Evolutionary conservation across 192 early-diverging fungal species (phyloP), one percentile per base, ranked within the genome.

Genomic region (Thoreauomyces humboldtii): DNA sequence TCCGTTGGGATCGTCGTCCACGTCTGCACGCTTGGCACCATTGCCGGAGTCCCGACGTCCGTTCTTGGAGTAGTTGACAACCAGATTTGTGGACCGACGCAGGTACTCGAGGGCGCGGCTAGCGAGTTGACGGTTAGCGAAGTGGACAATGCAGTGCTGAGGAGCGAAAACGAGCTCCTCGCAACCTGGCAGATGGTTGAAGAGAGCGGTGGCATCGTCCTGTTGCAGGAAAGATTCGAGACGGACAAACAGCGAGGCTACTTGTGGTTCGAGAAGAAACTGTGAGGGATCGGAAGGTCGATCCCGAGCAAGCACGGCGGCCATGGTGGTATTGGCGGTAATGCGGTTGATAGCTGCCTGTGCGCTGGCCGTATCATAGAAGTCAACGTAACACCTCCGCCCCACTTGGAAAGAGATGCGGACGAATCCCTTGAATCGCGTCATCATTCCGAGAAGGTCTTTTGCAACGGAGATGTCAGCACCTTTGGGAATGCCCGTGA

Each of bases 21-120:
- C 42, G 1, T 28, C 21, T 19, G 37, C 17, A 7, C 4, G 36
- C 1, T 34, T 37, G 44, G 44, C 44, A 15, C 50, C 50, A 27
- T 27, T 52, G 17, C 17, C 27, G 3, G 3, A 19, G 54, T 61
- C 36, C 22, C 32, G 1, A 7, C 27, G 17, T 6, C 25, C 41
- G 25, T 27, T 67, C 27, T 67, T 67, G 21, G 65, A 29, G 46
- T 31, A 67, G 31, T 67, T 67, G 22, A 67, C 57, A 12, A 67
- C 65, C 17, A 67, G 41, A 48, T 67, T 67, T 9, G 65, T 67
- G n/a, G 19, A 19, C 7, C 37, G 42, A 15, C 65, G 65, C 1
- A 67, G 5, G 29, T 61, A 25, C 7, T 60, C 56, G 24, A 67
- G 32, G 12, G 56, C 54, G 7, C 31, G 28, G 17, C 42, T 19